A percentile compares a stretch with the other conserved stretches of the same genome.
Evolutionary conservation across 2,329 filamentous ascomycete species (phyloP).

Genomic region (Zymoseptoria tritici): DNA sequence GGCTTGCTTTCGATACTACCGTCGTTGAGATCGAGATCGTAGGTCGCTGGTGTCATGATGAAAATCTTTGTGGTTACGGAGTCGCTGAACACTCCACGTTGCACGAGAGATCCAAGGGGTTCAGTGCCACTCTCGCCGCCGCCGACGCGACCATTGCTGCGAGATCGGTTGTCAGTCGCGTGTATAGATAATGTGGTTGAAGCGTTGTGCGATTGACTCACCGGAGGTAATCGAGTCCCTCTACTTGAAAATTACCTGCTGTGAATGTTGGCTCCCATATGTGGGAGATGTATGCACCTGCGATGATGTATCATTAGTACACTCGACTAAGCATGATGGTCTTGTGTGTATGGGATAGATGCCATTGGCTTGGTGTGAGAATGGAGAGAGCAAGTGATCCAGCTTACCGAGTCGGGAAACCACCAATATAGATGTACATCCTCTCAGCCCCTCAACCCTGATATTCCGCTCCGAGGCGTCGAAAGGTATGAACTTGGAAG

Average conservation of each 20-base stretch:
- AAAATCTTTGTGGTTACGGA: neutral
- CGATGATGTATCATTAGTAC: neutral
- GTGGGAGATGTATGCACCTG: neutral
- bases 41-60: neutral
- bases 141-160: neutral
- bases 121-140: neutral
- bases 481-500: neutral
- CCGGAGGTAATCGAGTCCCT: neutral
- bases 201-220: neutral
- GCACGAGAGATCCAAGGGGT: neutral
- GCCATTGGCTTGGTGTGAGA: neutral
- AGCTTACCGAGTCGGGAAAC: neutral
- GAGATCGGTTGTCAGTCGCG: neutral
- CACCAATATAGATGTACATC: slow-evolving; percentile 1
- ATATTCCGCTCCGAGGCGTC: neutral
- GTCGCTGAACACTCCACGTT: neutral
- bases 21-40: neutral
- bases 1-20: neutral
- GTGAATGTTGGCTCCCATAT: neutral
- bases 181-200: neutral
- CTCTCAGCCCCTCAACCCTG: neutral
- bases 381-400: neutral
- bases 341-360: neutral
- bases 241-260: neutral
- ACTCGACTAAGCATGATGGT: neutral